These are phyloP conservation scores for Aulographum hederae DNA, from an alignment of 2,329 filamentous ascomycete species.

Conservation along the genomic window DNA sequence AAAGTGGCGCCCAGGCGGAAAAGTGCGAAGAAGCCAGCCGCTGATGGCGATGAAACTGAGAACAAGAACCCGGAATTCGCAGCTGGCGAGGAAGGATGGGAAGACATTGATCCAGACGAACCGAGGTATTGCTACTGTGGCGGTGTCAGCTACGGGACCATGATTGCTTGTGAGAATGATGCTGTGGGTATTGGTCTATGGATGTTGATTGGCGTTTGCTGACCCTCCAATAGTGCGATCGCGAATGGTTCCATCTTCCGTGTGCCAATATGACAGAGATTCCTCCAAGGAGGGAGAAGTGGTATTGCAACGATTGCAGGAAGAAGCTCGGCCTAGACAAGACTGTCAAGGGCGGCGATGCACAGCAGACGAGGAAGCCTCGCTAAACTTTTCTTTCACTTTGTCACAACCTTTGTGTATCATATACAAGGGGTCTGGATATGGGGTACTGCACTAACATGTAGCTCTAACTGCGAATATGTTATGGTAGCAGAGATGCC, in stretches of 20 bases:
- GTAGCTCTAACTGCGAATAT: too few species aligned
- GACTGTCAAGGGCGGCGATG: neutral
- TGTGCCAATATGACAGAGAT: slow-evolving; percentile 54
- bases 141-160: slow-evolving; percentile 61
- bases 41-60: slow-evolving; percentile 17
- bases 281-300: slow-evolving; percentile 57
- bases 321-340: slow-evolving; percentile 21
- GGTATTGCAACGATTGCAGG: slow-evolving; percentile 69
- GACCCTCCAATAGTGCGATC: slow-evolving; percentile 38
- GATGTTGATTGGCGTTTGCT: slow-evolving; percentile 3
- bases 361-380: too few species aligned
- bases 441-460: too few species aligned
- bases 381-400: too few species aligned
- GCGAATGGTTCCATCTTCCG: slow-evolving; percentile 71
- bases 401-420: too few species aligned
- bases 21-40: slow-evolving; percentile 18
- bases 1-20: slow-evolving; percentile 53
- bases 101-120: slow-evolving; percentile 53
- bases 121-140: slow-evolving; percentile 63
- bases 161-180: slow-evolving; percentile 68
- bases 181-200: slow-evolving; percentile 38
- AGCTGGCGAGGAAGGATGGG: slow-evolving; percentile 13
- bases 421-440: too few species aligned
- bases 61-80: slow-evolving; percentile 5
- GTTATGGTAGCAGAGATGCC: too few species aligned